phyloP scores from a whole-genome alignment of 2,329 filamentous ascomycete genomes.

The Gremmenia infestans region DNA sequence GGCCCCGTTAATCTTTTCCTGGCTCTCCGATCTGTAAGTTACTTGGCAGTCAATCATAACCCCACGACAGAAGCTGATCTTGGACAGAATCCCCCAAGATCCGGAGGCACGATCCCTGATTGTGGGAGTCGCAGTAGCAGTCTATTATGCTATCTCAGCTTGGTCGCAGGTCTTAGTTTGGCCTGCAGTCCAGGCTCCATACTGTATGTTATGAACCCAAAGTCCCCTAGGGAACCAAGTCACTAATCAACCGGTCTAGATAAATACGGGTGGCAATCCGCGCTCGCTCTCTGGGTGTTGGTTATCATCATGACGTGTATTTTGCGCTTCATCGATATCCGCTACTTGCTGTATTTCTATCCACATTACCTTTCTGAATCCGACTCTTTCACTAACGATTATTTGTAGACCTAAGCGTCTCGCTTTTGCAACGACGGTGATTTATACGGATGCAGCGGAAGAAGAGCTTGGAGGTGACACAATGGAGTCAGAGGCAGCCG shows the following conservation, averaged over 20 bases:
- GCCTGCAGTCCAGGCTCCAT: conserved; percentile 46
- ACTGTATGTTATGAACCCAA: conserved; percentile 33
- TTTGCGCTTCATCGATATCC: conserved; percentile 41
- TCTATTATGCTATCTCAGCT: conserved; percentile 45
- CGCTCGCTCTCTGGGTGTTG: conserved; percentile 39
- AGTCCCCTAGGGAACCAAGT: background rate
- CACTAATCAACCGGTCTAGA: conserved; percentile 25
- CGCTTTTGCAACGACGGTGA: background rate
- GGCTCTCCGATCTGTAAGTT: conserved; percentile 43
- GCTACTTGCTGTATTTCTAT: conserved; percentile 32
- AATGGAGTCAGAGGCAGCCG: background rate
- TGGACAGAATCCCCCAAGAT: conserved; percentile 39
- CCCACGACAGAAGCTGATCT: conserved; percentile 20
- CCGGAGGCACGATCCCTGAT: conserved; percentile 45
- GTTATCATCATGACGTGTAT: conserved; percentile 42
- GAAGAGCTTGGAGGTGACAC: background rate
- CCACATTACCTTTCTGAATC: background rate
- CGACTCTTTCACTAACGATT: background rate
- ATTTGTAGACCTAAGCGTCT: background rate
- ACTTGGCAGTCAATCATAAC: background rate
- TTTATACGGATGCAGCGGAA: background rate
- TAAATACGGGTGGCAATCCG: conserved; percentile 44
- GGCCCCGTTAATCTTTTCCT: conserved; percentile 47
- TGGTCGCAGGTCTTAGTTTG: conserved; percentile 49
- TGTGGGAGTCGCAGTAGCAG: conserved; percentile 44